A percentile compares a stretch with the other conserved stretches of the same genome.
phyloP scores from a whole-genome alignment of 225 moss, liverwort and hornwort genomes.

The Marchantia polymorpha region DNA sequence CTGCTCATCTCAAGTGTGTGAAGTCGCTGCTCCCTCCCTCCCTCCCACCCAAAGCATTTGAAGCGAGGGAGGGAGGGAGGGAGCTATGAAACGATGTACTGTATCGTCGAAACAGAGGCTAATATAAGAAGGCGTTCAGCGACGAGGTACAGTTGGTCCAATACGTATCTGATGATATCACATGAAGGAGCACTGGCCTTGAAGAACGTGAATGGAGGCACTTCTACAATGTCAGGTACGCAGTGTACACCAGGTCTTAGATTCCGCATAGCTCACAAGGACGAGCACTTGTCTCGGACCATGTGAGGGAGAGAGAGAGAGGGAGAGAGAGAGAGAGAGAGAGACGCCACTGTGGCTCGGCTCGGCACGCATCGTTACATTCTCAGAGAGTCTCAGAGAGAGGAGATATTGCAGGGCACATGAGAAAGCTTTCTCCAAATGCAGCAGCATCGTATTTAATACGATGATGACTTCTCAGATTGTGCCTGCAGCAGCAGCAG shows the following conservation, averaged over 20 bases:
- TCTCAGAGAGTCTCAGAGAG: not conserved
- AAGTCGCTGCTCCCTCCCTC: no score
- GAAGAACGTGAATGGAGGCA: not conserved
- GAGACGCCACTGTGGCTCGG: not conserved
- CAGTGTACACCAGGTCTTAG: not conserved
- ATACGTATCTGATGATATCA: not conserved
- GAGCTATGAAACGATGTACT: no score
- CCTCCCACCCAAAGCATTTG: no score
- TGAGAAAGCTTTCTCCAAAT: no score
- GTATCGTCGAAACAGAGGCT: no score
- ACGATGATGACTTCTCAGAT: not conserved
- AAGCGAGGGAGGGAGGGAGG: no score
- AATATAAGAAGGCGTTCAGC: not conserved
- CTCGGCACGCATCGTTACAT: not conserved
- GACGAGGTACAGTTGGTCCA: not conserved
- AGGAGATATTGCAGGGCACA: not conserved
- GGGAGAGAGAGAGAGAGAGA: not conserved
- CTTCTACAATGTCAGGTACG: not conserved
- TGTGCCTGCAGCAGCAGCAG: constrained; percentile 3
- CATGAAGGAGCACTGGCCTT: not conserved
- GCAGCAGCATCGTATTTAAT: not conserved
- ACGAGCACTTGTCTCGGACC: not conserved
- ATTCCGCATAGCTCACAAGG: not conserved
- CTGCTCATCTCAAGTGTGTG: no score
- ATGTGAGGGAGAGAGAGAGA: not conserved